Base-by-base conservation (phyloP, 306 rosid species). In the Styphnolobium japonicum region DNA sequence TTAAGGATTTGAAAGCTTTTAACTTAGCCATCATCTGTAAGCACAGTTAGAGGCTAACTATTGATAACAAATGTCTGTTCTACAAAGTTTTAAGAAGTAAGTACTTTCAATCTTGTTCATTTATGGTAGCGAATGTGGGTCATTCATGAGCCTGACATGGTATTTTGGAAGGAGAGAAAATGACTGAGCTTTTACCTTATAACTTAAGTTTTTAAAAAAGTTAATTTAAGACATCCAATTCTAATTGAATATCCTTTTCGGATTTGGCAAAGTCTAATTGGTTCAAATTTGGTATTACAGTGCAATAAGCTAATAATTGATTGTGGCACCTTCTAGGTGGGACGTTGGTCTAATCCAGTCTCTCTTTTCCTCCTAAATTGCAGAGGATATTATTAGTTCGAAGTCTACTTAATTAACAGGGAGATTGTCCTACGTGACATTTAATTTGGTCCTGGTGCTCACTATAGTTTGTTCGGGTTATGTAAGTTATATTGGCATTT, bases 261-360 rank as follows among this genome's bases (percentile, higher is more conserved):
- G 42, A 56, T 39, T 57, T 25, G 56, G 67, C 21, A 48, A 23
- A 34, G 31, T 60, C 48, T 45, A 19, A 60, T 62, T 42, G 22
- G 58, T 61, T 61, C 33, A 75, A 29, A 29, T 29, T 31, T 48
- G 63, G 62, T 75, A 2, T 75, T 7, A 33, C 48, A 18, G 19
- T 60, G 36, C 71, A 75, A 75, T n/a, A n/a, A n/a, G n/a, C n/a
- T n/a, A n/a, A n/a, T 61, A 25, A 75, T 75, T 42, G 5, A 29
- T 18, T 2, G 14, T 43, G 71, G 31, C 14, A 66, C 56, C 19
- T 14, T 48, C 3, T n/a, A 1, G 3, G 55, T 16, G 55, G 55
- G 22, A 49, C 6, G 6, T 49, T 6, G 10, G 22, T 49, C 52
- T 15, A 0, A 5, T 4, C 14, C 19, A 14, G 36, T 2, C 16